phyloP scores from a whole-genome alignment of 1,284 basidiomycete species.

The Wolfiporia cocos region DNA sequence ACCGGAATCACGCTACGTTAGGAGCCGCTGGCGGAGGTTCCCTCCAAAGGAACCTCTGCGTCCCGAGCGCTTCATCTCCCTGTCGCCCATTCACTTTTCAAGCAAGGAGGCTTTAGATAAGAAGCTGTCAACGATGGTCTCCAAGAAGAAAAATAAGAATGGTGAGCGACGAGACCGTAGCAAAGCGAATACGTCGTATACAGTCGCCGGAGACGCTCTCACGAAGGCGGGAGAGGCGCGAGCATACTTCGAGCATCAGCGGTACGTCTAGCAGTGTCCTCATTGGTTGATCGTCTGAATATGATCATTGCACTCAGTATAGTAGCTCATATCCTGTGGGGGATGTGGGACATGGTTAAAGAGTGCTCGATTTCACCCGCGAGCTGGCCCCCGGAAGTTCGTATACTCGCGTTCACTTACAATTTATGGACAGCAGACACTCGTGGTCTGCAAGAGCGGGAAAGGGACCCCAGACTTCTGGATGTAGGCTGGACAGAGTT shows the following conservation, averaged over 20 bases:
- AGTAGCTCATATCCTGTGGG: too few species aligned
- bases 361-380: too few species aligned
- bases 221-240: slow-evolving; percentile 15
- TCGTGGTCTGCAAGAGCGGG: slow-evolving; percentile 14
- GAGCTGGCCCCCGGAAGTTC: slow-evolving; percentile 19
- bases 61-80: slow-evolving; percentile 21
- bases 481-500: slow-evolving; percentile 28
- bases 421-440: slow-evolving; percentile 24
- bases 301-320: neutral
- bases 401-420: slow-evolving; percentile 23
- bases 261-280: slow-evolving; percentile 15
- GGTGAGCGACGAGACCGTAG: slow-evolving; percentile 19
- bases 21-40: slow-evolving; percentile 2
- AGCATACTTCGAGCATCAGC: slow-evolving; percentile 28
- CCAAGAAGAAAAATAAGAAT: slow-evolving; percentile 19
- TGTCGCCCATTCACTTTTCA: slow-evolving; percentile 28
- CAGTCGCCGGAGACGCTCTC: slow-evolving; percentile 9
- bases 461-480: slow-evolving; percentile 23
- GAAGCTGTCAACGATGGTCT: slow-evolving; percentile 20
- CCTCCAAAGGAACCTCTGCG: slow-evolving; percentile 4
- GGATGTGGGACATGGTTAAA: too few species aligned
- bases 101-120: slow-evolving; percentile 15
- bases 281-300: neutral
- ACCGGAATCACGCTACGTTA: slow-evolving; percentile 11
- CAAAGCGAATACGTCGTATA: slow-evolving; percentile 26